These are phyloP conservation scores for Strobilomyces echinocephalus DNA, from an alignment of 768 basidiomycete species.

Conservation along the genomic window DNA sequence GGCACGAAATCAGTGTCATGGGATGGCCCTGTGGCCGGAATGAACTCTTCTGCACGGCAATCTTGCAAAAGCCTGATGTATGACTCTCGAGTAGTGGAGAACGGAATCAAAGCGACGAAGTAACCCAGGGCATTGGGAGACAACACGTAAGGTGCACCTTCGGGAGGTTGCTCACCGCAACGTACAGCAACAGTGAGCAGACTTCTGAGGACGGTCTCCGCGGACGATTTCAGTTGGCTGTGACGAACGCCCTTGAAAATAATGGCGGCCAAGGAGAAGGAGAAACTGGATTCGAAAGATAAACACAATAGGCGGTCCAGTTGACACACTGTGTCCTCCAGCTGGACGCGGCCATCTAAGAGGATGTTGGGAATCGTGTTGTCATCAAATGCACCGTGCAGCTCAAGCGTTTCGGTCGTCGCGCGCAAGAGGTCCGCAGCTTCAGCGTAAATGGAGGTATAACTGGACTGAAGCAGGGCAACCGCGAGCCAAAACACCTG, in stretches of 20 bases:
- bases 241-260: conserved; percentile 86
- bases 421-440: conserved; percentile 63
- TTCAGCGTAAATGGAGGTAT: conserved; percentile 64
- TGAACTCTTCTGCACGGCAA: conserved; percentile 49
- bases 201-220: conserved; percentile 56
- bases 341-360: conserved; percentile 54
- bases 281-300: conserved; percentile 74
- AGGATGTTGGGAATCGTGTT: conserved; percentile 52
- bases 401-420: conserved; percentile 60
- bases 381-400: conserved; percentile 53
- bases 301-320: conserved; percentile 70
- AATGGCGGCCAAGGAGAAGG: conserved; percentile 75
- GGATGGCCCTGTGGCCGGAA: conserved; percentile 34
- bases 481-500: conserved; percentile 87
- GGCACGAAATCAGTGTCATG: conserved; percentile 47
- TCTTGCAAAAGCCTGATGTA: conserved; percentile 62
- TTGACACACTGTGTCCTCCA: conserved; percentile 67
- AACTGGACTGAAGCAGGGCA: conserved; percentile 73
- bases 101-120: conserved; percentile 72
- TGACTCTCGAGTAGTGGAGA: conserved; percentile 51
- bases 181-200: conserved; percentile 59
- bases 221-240: conserved; percentile 54
- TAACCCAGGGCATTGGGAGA: conserved; percentile 65
- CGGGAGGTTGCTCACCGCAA: conserved; percentile 32
- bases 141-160: conserved; percentile 43